Evolutionary conservation across 148 eudicot species (phyloP).

Genomic region (Rhododendron henanense): DNA sequence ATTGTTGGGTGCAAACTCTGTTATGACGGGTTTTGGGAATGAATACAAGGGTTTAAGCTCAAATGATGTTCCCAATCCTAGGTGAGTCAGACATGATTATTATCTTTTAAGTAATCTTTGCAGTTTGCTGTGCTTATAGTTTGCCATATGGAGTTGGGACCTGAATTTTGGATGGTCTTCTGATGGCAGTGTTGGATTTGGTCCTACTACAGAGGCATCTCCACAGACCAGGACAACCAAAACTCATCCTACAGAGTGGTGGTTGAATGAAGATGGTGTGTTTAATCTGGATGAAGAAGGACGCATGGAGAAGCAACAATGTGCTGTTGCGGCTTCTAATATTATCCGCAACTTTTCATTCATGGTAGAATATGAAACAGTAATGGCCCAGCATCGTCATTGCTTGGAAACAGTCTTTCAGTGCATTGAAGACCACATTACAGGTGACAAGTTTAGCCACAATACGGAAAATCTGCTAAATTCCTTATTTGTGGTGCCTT

Average conservation of each 20-base stretch:
- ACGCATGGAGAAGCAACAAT: slow-evolving; percentile 83
- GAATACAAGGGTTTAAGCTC: slow-evolving; percentile 61
- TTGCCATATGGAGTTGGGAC: background rate
- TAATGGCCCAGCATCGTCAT: slow-evolving; percentile 92
- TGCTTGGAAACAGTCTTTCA: slow-evolving; percentile 87
- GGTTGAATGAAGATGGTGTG: slow-evolving; percentile 94
- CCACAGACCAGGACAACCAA: slow-evolving; percentile 46
- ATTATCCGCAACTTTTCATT: slow-evolving; percentile 90
- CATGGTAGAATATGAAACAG: slow-evolving; percentile 87
- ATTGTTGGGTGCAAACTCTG: slow-evolving; percentile 66
- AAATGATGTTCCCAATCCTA: slow-evolving; percentile 42
- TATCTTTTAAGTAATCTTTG: background rate
- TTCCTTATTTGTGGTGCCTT: background rate
- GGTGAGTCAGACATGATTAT: slow-evolving; percentile 27
- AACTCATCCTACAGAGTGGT: slow-evolving; percentile 62
- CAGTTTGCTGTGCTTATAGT: background rate
- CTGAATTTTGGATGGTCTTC: slow-evolving; percentile 18
- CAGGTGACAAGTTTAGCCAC: slow-evolving; percentile 33
- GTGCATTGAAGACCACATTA: slow-evolving; percentile 76
- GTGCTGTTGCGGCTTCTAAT: slow-evolving; percentile 97
- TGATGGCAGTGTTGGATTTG: slow-evolving; percentile 48
- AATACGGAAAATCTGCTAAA: background rate
- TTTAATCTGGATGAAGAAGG: slow-evolving; percentile 96
- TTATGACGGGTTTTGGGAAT: slow-evolving; percentile 84
- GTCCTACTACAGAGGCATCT: slow-evolving; percentile 45